Base-by-base conservation (phyloP, 495 filamentous ascomycete genomes). In the Emericellopsis terricola region DNA sequence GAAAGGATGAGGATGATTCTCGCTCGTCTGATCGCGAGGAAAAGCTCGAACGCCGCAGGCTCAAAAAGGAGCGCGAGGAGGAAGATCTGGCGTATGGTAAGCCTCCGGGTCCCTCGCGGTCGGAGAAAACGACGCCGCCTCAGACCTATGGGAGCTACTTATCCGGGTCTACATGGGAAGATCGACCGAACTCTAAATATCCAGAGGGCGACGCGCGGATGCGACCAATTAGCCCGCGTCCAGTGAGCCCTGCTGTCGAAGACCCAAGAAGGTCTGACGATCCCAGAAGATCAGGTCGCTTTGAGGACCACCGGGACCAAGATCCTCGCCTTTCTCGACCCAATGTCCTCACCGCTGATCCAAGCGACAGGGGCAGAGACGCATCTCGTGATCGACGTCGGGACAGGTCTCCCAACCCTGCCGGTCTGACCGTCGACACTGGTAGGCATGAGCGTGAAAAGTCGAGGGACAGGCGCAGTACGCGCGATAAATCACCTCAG, bases 31-130 rank as follows among this genome's bases (percentile, higher is more conserved):
- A 51, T 15, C 43, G 50, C 11, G 46, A 48, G 21, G 37, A 41
- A 15, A 46, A 53, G 15, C 19, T 38, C 28, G 46, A 50, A 20
- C 38, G 43, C 16, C 41, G 42, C 30, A 32, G 39, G 17, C 43
- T 40, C n/a, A 53, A 49, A 42, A 51, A 58, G 15, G 52, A 54
- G 38, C 34, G 32, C 2, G 8, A 51, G 23, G 59, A 65, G 30
- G 55, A 57, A 0, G 56, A 62, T 35, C 44, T 65, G 1, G 62
- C 62, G 8, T 65, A 65, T 42, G 62, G 62, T 38, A 13, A 14
- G 17, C 19, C 30, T 14, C 40, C 31, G 15, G 14, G 38, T 6
- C 23, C 32, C 23, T 45, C 50, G 8, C 44, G 38, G 8, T 19
- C n/a, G 23, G 23, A 26, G 23, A n/a, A n/a, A n/a, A n/a, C n/a